Percentiles rank a stretch among this genome's conserved stretches.
Evolutionary conservation across 2,329 filamentous ascomycete genomes (phyloP).

Genomic region (Scytalidium sp.): DNA sequence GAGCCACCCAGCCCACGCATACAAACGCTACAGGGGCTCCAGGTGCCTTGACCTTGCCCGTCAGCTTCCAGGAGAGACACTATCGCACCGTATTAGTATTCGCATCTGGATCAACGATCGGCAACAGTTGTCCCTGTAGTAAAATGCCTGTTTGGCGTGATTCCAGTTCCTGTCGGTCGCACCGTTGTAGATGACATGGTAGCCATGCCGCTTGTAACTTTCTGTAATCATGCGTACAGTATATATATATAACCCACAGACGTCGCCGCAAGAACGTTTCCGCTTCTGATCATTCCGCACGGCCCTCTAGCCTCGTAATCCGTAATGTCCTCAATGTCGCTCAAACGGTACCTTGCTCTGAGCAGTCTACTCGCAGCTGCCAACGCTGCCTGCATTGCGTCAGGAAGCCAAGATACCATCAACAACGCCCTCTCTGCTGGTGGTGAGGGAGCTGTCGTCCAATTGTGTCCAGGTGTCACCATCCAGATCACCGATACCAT

Average conservation of each 20-base stretch:
- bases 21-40: too few species aligned
- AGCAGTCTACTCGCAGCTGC: background rate
- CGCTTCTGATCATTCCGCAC: background rate
- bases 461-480: conserved; percentile 15
- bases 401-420: conserved; percentile 17
- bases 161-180: too few species aligned
- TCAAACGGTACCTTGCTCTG: background rate
- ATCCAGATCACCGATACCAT: conserved; percentile 15
- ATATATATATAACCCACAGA: background rate
- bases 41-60: too few species aligned
- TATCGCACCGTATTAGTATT: too few species aligned
- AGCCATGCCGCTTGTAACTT: too few species aligned
- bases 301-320: background rate
- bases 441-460: conserved; percentile 15
- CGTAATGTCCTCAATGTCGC: background rate
- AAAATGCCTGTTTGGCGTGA: too few species aligned
- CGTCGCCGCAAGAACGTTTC: background rate
- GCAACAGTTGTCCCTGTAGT: too few species aligned
- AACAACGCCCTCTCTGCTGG: conserved; percentile 14
- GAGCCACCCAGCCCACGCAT: too few species aligned
- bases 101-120: too few species aligned
- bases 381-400: conserved; percentile 16
- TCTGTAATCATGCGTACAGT: too few species aligned
- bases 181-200: too few species aligned
- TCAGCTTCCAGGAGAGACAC: too few species aligned